Evolutionary conservation across 768 basidiomycete species (phyloP), one percentile per base, ranked within the genome.

Genomic region (Roridomyces roridus): DNA sequence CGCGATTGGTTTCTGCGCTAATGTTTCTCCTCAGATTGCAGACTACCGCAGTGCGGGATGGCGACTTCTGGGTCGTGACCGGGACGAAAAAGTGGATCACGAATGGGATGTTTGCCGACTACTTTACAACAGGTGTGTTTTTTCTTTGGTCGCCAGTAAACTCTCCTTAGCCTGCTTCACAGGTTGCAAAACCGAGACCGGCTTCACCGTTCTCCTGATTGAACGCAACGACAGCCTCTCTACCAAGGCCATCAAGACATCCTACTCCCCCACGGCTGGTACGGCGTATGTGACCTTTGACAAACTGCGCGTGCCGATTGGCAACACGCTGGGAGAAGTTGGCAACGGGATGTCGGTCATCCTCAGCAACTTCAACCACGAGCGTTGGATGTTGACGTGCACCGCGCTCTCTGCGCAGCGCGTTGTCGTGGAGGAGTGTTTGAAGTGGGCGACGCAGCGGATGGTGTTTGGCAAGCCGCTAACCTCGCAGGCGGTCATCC

Each of bases 21-120:
- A n/a, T 6, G 24, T n/a, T 28, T 28, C 2, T 34, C 55, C 4
- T 42, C 36, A n/a, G 5, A 23, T 8, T 28, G 1, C 8, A 62
- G 79, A 98, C 89, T 54, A 89, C 87, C 1, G 96, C 96, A 1
- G 83, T 85, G 52, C 85, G 85, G 53, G 94, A 96, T 65, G 96
- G 94, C 1, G 86, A 91, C 62, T 76, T 87, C 37, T 96, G 91
- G 89, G 81, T 94, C 12, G 87, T 98, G 59, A 92, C 88, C 37
- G 96, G 96, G 17, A 95, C 94, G 6, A 98, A 98, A 74, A 96
- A 96, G 92, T 89, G 92, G 92, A 94, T 94, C 58, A 93, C 92
- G 39, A 95, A 95, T 64, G 90, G 94, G 53, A 86, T 82, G 18
- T 91, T 92, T 68, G 84, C 87, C 8, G 91, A 95, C 74, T 92